phyloP scores from a whole-genome alignment of 2,329 filamentous ascomycete genomes.

The Phaeosphaeriaceae sp. region DNA sequence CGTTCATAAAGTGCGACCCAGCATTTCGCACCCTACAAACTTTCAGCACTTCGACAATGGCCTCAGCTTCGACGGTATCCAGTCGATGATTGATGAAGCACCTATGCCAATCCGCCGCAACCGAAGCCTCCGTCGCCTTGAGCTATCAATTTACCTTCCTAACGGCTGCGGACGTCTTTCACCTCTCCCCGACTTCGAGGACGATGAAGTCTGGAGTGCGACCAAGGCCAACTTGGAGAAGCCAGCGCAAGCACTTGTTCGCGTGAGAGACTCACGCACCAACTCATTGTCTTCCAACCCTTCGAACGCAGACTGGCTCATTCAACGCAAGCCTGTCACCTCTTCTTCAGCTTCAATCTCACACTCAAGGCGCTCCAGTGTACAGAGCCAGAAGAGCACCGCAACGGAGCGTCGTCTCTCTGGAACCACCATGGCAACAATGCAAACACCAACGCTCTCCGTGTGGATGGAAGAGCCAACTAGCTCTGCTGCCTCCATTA shows the following conservation, averaged over 20 bases:
- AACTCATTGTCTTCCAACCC: conserved; percentile 35
- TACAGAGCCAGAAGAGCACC: conserved; percentile 35
- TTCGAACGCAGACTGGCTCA: conserved; percentile 32
- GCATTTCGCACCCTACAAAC: conserved; percentile 46
- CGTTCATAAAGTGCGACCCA: conserved; percentile 29
- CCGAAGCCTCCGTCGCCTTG: conserved; percentile 47
- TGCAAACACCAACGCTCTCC: conserved; percentile 33
- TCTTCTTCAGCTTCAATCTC: conserved; percentile 10
- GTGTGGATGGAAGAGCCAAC: conserved; percentile 34
- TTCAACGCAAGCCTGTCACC: conserved; percentile 44
- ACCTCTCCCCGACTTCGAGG: conserved; percentile 48
- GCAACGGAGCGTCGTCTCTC: conserved; percentile 25
- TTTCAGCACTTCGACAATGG: conserved; percentile 41
- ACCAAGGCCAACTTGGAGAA: conserved; percentile 33
- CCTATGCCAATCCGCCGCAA: conserved; percentile 39
- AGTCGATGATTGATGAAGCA: conserved; percentile 43
- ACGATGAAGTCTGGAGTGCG: conserved; percentile 35
- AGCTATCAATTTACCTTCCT: conserved; percentile 49
- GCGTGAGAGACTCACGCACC: conserved; percentile 37
- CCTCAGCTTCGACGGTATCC: conserved; percentile 34
- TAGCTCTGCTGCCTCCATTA: conserved; percentile 21
- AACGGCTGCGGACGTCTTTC: conserved; percentile 43
- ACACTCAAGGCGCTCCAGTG: conserved; percentile 36
- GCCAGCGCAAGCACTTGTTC: conserved; percentile 43
- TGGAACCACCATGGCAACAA: conserved; percentile 28